Evolutionary conservation across 768 basidiomycete species (phyloP).

Genomic region (Exidia glandulosa): DNA sequence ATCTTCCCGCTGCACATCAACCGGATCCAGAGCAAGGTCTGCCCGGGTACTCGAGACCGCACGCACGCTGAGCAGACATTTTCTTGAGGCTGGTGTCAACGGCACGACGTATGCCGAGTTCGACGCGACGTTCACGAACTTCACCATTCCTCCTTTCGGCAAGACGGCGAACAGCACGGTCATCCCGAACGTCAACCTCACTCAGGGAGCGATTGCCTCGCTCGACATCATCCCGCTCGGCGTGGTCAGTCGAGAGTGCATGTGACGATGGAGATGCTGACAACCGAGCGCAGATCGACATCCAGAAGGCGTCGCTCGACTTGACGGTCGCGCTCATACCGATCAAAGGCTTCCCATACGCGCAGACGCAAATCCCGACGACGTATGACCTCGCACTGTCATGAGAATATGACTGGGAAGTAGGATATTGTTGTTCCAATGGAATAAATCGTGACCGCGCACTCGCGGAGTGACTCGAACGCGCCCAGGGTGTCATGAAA

Average conservation of each 20-base stretch:
- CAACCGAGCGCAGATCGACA: not conserved
- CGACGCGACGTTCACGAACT: conserved; percentile 39
- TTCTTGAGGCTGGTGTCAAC: conserved; percentile 31
- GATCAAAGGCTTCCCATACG: not conserved
- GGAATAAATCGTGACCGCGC: too few species aligned
- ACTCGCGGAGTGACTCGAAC: too few species aligned
- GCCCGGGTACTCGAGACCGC: not conserved
- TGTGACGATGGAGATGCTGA: not conserved
- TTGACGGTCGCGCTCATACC: not conserved
- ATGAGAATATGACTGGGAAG: too few species aligned
- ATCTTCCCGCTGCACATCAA: not conserved
- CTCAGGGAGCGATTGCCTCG: conserved; percentile 45
- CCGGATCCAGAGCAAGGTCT: not conserved
- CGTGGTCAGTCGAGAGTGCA: conserved; percentile 2
- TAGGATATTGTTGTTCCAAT: too few species aligned
- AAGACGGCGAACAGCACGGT: conserved; percentile 47
- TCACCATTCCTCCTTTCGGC: conserved; percentile 44
- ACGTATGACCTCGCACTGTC: not conserved
- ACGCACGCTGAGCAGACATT: not conserved
- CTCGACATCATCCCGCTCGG: conserved; percentile 46
- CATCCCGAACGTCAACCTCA: conserved; percentile 46
- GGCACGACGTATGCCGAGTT: conserved; percentile 50
- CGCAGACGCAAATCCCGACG: not conserved
- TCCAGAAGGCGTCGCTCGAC: not conserved
- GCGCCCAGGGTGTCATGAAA: not conserved